Base-by-base conservation (phyloP, 331 rosid genomes). In the Pyracantha coccinea region DNA sequence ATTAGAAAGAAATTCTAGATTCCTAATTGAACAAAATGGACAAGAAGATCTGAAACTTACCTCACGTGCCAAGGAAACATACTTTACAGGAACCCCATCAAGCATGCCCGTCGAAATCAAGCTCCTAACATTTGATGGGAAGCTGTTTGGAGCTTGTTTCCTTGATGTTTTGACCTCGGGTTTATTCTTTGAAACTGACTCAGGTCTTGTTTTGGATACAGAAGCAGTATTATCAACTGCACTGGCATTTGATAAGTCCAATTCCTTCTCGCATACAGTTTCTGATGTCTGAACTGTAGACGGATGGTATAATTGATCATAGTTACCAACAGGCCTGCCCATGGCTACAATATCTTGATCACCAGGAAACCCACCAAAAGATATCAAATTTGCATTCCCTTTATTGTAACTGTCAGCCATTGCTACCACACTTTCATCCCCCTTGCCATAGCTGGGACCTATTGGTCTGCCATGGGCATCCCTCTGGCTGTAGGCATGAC, bases 1-100 rank as follows among this genome's bases (percentile, higher is more conserved):
- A 75, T 17, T 62, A 52, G 68, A 44, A 45, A 81, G 60, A 61
- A 66, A 71, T 71, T 28, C 58, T 50, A 77, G 45, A 38, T 38
- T 38, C 14, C 14, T 38, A 38, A 38, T 62, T 60, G 50, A 25
- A 75, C 78, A 33, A 23, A 71, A 32, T 60, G 23, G 21, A 35
- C 68, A 69, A 79, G 79, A 82, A 79, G 61, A 55, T 68, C 41
- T 44, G 61, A 55, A 75, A 69, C 33, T 80, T 91, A 93, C 98
- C 96, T 87, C 91, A 19, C 86, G 88, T 6, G 90, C 78, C 85
- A 86, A 81, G 1, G 97, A 89, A 73, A 89, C 87, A 73, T 93
- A 93, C 86, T 93, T 91, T 5, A 93, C 91, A 76, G 97, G 98
- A 77, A 93, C 94, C 21, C 97, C 98, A 67, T 93, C 98, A 55